Conservation (phyloP, 2,329 filamentous ascomycete species). For the Xylaria polymorpha region DNA sequence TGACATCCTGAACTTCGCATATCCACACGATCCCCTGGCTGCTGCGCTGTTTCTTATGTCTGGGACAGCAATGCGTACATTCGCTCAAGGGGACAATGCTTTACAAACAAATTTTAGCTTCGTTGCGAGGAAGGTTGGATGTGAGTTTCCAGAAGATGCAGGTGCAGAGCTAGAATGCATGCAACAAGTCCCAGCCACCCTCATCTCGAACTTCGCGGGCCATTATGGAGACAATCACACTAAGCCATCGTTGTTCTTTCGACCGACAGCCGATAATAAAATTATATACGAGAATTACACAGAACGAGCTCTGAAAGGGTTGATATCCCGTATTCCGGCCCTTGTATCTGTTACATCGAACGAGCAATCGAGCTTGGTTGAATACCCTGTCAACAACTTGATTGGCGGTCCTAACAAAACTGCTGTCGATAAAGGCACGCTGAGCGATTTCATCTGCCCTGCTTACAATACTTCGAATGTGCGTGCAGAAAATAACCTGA, state of each 20-base stretch:
- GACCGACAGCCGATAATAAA: constrained; percentile 48
- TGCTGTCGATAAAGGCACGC: constrained; percentile 41
- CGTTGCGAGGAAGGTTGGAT: constrained; percentile 47
- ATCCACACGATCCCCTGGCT: constrained; percentile 40
- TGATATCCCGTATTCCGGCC: constrained; percentile 47
- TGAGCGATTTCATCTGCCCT: constrained; percentile 43
- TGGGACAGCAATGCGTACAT: constrained; percentile 41
- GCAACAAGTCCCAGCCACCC: constrained; percentile 55
- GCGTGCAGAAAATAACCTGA: constrained; percentile 43
- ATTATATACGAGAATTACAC: constrained; percentile 52
- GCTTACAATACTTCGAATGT: constrained; percentile 41
- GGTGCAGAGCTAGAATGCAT: constrained; percentile 54
- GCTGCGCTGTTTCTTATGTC: constrained; percentile 45
- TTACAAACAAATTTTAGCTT: constrained; percentile 54
- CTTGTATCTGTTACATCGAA: constrained; percentile 45
- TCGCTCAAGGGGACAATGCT: constrained; percentile 43
- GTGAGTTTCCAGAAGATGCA: constrained; percentile 43
- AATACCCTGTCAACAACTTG: constrained; percentile 42
- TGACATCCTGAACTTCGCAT: constrained; percentile 45
- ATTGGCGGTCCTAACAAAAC: constrained; percentile 40
- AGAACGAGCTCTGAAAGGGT: constrained; percentile 43
- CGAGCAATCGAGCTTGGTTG: constrained; percentile 44
- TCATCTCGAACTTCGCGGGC: constrained; percentile 51
- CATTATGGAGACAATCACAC: constrained; percentile 44
- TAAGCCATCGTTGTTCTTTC: constrained; percentile 48